These are phyloP conservation scores for Epithele typhae DNA, from an alignment of 768 basidiomycete species.

Conservation along the genomic window DNA sequence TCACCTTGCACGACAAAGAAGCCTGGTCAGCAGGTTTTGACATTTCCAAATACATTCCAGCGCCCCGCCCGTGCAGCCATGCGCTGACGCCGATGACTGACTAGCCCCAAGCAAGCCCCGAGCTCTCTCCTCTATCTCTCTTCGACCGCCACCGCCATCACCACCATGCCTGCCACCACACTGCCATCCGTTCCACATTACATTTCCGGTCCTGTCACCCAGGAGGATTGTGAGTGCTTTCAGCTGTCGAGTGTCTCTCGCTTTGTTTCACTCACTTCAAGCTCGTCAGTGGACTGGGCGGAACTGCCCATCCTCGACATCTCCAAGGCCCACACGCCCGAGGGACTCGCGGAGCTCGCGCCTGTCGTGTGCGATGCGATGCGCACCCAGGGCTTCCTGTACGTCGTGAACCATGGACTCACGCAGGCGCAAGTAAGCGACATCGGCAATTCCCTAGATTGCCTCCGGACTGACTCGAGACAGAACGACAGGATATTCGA, in stretches of 20 bases:
- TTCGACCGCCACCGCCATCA: too few relatives aligned
- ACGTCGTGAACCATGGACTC: constrained; percentile 19
- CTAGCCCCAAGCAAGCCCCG: too few relatives aligned
- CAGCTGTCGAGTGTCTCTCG: fast-evolving
- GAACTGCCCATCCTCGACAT: constrained; percentile 53
- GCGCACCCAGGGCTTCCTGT: constrained; percentile 39
- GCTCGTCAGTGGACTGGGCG: constrained; percentile 38
- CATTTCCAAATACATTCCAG: too few relatives aligned
- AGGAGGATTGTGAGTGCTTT: constrained; percentile 6
- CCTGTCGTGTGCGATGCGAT: constrained; percentile 43
- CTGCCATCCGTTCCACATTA: constrained; percentile 4
- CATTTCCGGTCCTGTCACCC: constrained; percentile 1
- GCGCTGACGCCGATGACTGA: too few relatives aligned
- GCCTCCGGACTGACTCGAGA: constrained; percentile 26
- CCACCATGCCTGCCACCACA: constrained; percentile 3
- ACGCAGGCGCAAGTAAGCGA: constrained; percentile 8
- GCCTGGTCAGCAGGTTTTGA: too few relatives aligned
- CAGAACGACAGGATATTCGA: constrained; percentile 33
- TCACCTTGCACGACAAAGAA: too few relatives aligned
- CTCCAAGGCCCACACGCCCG: constrained; percentile 32
- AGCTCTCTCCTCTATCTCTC: too few relatives aligned
- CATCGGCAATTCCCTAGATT: constrained; percentile 13
- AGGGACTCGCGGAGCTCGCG: constrained; percentile 36
- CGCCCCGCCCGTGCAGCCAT: too few relatives aligned
- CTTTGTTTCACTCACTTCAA: not conserved